A percentile compares a stretch with the other conserved stretches of the same genome.
Evolutionary conservation across 2,329 filamentous ascomycete genomes (phyloP).

Genomic region (Xylaria sp.): DNA sequence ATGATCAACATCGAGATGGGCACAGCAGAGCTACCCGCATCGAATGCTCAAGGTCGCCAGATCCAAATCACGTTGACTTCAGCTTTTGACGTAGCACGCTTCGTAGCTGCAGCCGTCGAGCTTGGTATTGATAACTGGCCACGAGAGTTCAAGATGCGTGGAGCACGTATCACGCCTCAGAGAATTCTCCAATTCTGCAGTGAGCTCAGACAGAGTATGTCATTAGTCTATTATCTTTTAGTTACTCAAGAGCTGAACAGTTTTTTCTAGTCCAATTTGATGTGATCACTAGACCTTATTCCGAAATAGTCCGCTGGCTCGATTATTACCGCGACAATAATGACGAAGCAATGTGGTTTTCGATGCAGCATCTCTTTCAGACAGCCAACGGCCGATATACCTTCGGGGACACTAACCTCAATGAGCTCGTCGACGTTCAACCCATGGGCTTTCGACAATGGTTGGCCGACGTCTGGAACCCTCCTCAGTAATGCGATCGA

Average conservation of each 20-base stretch:
- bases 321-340: constrained; percentile 59
- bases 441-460: constrained; percentile 66
- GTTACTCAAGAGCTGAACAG: constrained; percentile 31
- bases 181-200: constrained; percentile 66
- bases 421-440: constrained; percentile 59
- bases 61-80: constrained; percentile 75
- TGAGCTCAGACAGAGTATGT: constrained; percentile 61
- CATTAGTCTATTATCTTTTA: constrained; percentile 16
- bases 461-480: constrained; percentile 62
- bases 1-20: constrained; percentile 70
- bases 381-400: constrained; percentile 76
- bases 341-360: constrained; percentile 61
- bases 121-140: constrained; percentile 72
- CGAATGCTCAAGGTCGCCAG: constrained; percentile 60
- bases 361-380: constrained; percentile 72
- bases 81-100: constrained; percentile 75
- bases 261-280: constrained; percentile 42
- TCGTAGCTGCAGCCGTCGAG: constrained; percentile 75
- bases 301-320: constrained; percentile 56
- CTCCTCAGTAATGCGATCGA: constrained; percentile 37
- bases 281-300: constrained; percentile 53
- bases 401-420: constrained; percentile 70
- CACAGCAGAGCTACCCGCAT: constrained; percentile 69
- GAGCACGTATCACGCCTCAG: constrained; percentile 71
- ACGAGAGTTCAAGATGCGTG: constrained; percentile 73